Conservation (phyloP, 116 monocot species). For the Trichopus zeylanicus region DNA sequence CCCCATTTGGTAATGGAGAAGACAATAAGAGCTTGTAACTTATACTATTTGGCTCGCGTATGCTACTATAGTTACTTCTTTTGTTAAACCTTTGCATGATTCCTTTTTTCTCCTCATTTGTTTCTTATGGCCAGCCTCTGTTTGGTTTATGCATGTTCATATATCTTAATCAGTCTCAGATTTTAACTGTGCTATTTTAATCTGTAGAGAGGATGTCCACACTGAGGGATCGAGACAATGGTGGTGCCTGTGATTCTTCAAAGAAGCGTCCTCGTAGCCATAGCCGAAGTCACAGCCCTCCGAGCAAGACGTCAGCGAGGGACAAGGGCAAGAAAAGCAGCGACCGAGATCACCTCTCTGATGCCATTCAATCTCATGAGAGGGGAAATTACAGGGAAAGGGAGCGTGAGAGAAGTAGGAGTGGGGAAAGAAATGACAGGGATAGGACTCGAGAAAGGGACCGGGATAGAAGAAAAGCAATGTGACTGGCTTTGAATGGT, state of each 20-base stretch:
- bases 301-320: constrained; percentile 34
- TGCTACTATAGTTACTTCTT: not conserved
- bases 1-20: constrained; percentile 33
- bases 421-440: constrained; percentile 48
- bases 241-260: constrained; percentile 37
- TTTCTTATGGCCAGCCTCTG: not conserved
- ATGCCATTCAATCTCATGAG: constrained; percentile 31
- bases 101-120: not conserved
- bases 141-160: not conserved
- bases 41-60: no score
- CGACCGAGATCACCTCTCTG: constrained; percentile 18
- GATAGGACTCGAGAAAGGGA: constrained; percentile 37
- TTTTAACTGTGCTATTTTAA: not conserved
- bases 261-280: constrained; percentile 70
- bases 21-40: not conserved
- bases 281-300: constrained; percentile 70
- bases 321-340: constrained; percentile 29
- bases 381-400: constrained; percentile 29
- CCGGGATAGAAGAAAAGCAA: constrained; percentile 48
- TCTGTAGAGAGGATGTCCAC: constrained; percentile 42
- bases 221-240: constrained; percentile 43
- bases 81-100: not conserved
- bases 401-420: constrained; percentile 53
- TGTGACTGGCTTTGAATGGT: constrained; percentile 7
- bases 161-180: no score